Evolutionary conservation across 495 filamentous ascomycete species (phyloP), one percentile per base, ranked within the genome.

Genomic region (Penicillium chermesinum): DNA sequence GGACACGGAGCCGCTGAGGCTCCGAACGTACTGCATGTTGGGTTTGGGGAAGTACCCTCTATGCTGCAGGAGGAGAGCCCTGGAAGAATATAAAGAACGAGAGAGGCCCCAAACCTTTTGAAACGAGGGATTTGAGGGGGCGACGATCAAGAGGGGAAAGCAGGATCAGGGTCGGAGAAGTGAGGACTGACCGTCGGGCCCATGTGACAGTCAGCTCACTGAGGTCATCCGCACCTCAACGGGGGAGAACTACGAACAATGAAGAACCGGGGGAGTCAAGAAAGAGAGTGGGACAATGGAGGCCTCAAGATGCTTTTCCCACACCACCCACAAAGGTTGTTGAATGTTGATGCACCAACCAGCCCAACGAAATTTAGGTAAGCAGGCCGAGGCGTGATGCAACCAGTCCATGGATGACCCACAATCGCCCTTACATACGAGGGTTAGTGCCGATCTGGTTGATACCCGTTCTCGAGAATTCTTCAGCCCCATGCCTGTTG

Each of bases 21-120:
- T 95, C 44, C 93, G 81, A 55, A 97, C 91, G 87, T 97, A 97
- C 76, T 98, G 90, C 93, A 98, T 98, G 40, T 55, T 67, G 62
- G 34, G 38, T 49, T 36, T 45, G 52, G 50, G 53, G 46, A 47
- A 54, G 48, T 41, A 46, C 52, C 55, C 59, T 53, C 25, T 21
- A 42, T 25, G 38, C 15, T 35, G 14, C 44, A 46, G 7, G 43
- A n/a, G 22, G 35, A 50, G 49, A 41, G 14, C 49, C 44, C 22
- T 36, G 48, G 21, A 53, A 14, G 33, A 38, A 18, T 18, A 17
- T 18, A 20, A 25, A 54, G 38, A 15, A 52, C 14, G 35, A 50
- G 15, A 40, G 18, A 4, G 33, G n/a, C n/a, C 38, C 8, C 18
- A 41, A 51, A 25, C 19, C 38, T 15, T 19, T 32, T 44, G 14